Evolutionary conservation across 345 rosid species (phyloP), one percentile per base, ranked within the genome.

Genomic region (Salix exigua): DNA sequence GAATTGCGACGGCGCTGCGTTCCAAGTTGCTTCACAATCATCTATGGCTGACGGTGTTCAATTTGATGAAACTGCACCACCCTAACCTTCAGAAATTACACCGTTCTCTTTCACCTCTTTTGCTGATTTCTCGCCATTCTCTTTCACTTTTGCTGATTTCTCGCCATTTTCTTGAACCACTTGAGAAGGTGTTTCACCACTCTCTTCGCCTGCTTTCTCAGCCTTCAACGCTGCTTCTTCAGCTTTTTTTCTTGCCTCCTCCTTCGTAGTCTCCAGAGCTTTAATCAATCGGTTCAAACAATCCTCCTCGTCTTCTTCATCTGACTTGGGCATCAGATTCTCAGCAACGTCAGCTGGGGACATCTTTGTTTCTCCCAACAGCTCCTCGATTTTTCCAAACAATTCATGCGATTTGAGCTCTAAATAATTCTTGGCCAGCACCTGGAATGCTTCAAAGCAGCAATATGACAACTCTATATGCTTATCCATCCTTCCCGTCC

Each of bases 401-500:
- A 40, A 1, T 16, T 68, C 73, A 44, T 76, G 79, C 2, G 30
- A 58, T 7, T 76, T 46, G 2, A 76, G n/a, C 3, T 76, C 61
- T 37, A 76, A 60, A 58, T 58, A 58, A 31, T 68, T 76, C 26
- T 60, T 58, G 18, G 73, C 73, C 8, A 76, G 44, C 55, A 44
- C 44, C 58, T 76, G 58, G 40, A 76, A 76, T 6, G 79, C 79
- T 68, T 75, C 78, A 13, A 55, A 68, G 40, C 73, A 53, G 7
- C 78, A 68, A 26, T 75, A 58, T n/a, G 73, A 55, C 79, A 76
- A 17, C 12, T 76, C 73, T 25, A 76, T 68, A 9, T 68, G 73
- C 60, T 55, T 58, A 25, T 76, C 79, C 79, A 76, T 69, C 26
- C 73, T 76, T 51, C 73, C 79, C 58, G 68, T 68, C 46, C 79